Evolutionary conservation across 805 yeast species (phyloP).

Genomic region (Kregervanrija delftensis): DNA sequence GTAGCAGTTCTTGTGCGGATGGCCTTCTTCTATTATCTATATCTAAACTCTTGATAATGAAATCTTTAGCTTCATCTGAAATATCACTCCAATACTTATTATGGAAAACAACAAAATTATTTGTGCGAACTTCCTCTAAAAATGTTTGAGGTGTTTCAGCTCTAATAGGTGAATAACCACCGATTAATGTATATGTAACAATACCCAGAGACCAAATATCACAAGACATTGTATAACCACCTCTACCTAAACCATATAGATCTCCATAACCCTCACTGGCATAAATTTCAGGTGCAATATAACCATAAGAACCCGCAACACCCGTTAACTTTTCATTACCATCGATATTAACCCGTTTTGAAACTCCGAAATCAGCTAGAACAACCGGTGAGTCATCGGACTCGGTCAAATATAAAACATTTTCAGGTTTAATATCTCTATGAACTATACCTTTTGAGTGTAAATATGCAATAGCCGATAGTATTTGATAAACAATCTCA

Average conservation of each 20-base stretch:
- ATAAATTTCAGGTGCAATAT: conserved; percentile 94
- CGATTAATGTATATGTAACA: conserved; percentile 79
- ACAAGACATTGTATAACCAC: conserved; percentile 91
- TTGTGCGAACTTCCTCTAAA: conserved; percentile 67
- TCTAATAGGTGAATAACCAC: conserved; percentile 89
- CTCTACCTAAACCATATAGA: conserved; percentile 28
- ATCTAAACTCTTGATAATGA: conserved; percentile 65
- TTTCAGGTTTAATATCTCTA: conserved; percentile 92
- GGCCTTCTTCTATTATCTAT: conserved; percentile 64
- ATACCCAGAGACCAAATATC: conserved; percentile 96
- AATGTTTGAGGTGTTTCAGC: conserved; percentile 80
- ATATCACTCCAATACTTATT: conserved; percentile 80
- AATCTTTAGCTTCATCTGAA: conserved; percentile 71
- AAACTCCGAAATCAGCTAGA: conserved; percentile 94
- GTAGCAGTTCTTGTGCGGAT: conserved; percentile 55
- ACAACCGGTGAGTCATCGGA: conserved; percentile 68
- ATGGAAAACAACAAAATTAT: conserved; percentile 77
- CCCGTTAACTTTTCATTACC: conserved; percentile 24
- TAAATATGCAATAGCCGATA: conserved; percentile 72
- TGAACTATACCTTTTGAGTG: conserved; percentile 80
- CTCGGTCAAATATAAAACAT: conserved; percentile 63
- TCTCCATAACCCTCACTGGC: conserved; percentile 41
- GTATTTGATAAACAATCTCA: conserved; percentile 60
- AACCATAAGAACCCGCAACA: conserved; percentile 77
- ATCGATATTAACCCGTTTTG: conserved; percentile 48